Base-by-base conservation (phyloP, 345 rosid species). In the Melaleuca alternifolia region DNA sequence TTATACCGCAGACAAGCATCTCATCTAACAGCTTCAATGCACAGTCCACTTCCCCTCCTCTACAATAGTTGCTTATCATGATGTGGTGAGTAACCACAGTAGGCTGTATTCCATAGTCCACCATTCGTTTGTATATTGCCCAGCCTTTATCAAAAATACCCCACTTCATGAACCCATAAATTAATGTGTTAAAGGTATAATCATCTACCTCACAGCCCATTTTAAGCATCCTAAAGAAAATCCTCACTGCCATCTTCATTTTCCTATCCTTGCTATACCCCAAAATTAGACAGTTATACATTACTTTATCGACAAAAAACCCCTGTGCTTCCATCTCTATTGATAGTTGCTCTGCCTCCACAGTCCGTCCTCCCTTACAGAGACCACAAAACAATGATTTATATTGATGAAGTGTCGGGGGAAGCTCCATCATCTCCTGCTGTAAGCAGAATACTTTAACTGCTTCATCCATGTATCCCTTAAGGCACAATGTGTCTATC, bases 311-410 rank as follows among this genome's bases (percentile, higher is more conserved):
- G 23, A 92, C 91, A 90, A 86, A 92, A 87, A 92, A 91, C 52
- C 95, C 94, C 3, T 79, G 91, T 21, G 89, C 86, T 89, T 93
- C 97, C 85, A 93, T 93, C 87, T 94, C 93, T 86, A 89, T 87
- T 82, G 90, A 91, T 54, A 94, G 41, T 12, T 86, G 89, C 91
- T 93, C 95, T 1, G 97, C 96, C 90, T 91, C 93, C 59, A 88
- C 33, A 79, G 86, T 85, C 83, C 91, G 87, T 20, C 95, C 94
- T 87, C 88, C 89, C 85, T 88, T 89, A 88, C 96, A 95, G 88
- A 93, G 88, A 50, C 95, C 93, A 87, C 92, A 94, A 85, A 94
- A 95, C 90, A 93, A 85, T 75, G 95, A 92, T 87, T 93, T 94
- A 41, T 88, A 91, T 75, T 88, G 86, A 89, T 90, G 91, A 62